Conservation (phyloP, 352 stramenopile genomes). For the Phytophthora colocasiae region DNA sequence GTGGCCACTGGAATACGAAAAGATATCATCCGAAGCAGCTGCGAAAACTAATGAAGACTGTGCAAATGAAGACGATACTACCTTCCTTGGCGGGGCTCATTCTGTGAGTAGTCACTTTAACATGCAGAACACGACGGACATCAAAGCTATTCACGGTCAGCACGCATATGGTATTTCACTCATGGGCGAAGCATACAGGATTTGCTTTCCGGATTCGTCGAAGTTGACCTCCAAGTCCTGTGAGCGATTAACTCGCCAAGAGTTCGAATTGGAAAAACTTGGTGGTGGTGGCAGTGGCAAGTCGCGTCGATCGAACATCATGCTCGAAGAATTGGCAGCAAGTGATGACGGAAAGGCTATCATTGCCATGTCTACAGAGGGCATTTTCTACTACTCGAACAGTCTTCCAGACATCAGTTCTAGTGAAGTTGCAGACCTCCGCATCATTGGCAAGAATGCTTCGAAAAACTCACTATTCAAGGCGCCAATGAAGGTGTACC, state of each 20-base stretch:
- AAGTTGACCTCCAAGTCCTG: conserved; percentile 22
- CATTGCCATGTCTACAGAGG: conserved; percentile 69
- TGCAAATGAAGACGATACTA: conserved; percentile 34
- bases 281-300: conserved; percentile 65
- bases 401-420: conserved; percentile 35
- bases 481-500: conserved; percentile 79
- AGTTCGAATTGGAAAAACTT: conserved; percentile 76
- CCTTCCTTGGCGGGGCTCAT: conserved; percentile 36
- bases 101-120: conserved; percentile 61
- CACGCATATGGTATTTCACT: conserved; percentile 75
- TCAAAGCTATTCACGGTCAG: conserved; percentile 60
- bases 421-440: conserved; percentile 35
- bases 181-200: conserved; percentile 70
- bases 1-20: conserved; percentile 64
- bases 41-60: conserved; percentile 31
- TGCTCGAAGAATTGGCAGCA: conserved; percentile 72
- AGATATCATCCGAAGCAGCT: background rate
- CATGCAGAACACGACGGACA: conserved; percentile 67
- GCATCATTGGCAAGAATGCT: conserved; percentile 75
- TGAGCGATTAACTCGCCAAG: conserved; percentile 42
- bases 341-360: conserved; percentile 69
- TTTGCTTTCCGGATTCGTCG: conserved; percentile 53
- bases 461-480: conserved; percentile 74
- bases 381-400: conserved; percentile 82
- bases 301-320: conserved; percentile 72